Evolutionary conservation across 2,329 filamentous ascomycete genomes (phyloP).

Genomic region (Beauveria sp.): DNA sequence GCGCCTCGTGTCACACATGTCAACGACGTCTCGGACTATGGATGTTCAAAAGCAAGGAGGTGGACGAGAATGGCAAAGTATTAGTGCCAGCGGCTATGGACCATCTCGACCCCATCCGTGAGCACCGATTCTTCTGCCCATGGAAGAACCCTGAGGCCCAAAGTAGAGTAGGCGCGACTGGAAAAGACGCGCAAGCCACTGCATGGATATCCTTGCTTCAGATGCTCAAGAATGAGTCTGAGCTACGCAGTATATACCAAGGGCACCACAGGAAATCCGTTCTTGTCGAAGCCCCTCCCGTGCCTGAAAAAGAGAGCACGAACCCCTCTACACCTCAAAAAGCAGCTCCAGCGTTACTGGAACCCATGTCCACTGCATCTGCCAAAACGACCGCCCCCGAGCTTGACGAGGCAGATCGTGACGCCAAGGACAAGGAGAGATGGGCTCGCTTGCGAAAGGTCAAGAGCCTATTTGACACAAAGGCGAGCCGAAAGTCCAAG

Average conservation of each 20-base stretch:
- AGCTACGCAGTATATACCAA: conserved; percentile 35
- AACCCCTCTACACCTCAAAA: conserved; percentile 18
- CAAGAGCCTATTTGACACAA: conserved; percentile 64
- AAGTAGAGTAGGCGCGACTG: conserved; percentile 30
- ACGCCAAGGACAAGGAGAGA: conserved; percentile 61
- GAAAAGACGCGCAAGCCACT: conserved; percentile 30
- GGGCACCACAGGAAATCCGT: conserved; percentile 22
- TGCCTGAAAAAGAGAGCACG: conserved; percentile 14
- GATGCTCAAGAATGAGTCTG: conserved; percentile 51
- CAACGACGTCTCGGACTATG: conserved; percentile 84
- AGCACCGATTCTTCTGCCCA: conserved; percentile 79
- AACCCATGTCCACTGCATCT: background rate
- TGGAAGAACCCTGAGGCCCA: conserved; percentile 64
- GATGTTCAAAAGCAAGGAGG: conserved; percentile 78
- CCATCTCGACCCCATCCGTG: conserved; percentile 58
- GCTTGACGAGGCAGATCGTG: conserved; percentile 37
- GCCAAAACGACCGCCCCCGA: conserved; percentile 11
- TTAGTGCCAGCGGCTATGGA: conserved; percentile 56
- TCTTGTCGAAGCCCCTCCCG: background rate
- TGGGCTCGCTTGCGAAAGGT: conserved; percentile 66
- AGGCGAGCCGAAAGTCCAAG: conserved; percentile 47
- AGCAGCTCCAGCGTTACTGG: background rate
- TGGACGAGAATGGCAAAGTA: conserved; percentile 45
- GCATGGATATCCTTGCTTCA: conserved; percentile 50
- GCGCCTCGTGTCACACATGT: conserved; percentile 77